Evolutionary conservation across 2,329 filamentous ascomycete species (phyloP), one percentile per base, ranked within the genome.

Genomic region (Allantophomopsis lycopodina): DNA sequence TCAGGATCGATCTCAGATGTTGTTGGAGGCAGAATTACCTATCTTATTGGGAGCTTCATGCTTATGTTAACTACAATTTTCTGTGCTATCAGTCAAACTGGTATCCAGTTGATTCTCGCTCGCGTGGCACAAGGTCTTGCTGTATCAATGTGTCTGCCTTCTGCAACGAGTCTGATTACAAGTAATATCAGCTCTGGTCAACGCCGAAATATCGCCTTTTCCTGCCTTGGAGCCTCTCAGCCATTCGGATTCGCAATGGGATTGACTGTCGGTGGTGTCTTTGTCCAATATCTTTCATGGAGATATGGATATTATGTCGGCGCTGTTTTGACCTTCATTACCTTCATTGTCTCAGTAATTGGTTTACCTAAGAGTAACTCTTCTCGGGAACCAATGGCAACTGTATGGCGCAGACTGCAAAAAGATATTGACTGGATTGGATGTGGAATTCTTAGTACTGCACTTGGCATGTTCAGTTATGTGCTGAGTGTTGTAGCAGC

Each of bases 351-450:
- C 10, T 46, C 44, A n/a, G 43, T 48, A 8, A 46, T 44, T 16
- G 41, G 37, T 3, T 43, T 51, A 37, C 48, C 47, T 1, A 17
- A 21, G 5, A 16, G 17, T 2, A 17, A 23, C 2, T 34, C 40
- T 32, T 31, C 37, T 14, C 14, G 16, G 12, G 35, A 36, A 20
- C 8, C 15, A 8, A 28, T 28, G 23, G 23, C 23, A 12, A 7
- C 20, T 23, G 8, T 18, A n/a, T 7, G 43, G 7, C 7, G 23
- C 4, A 40, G 47, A 15, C 30, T 50, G n/a, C 42, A 40, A 15
- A 42, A 37, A 2, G 63, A 71, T 4, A 67, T 74, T 34, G 70
- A 74, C 43, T 74, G 69, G 70, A 49, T 69, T 28, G 69, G 69
- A 0, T 65, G 65, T 6, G 16, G 58, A 0, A 55, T 72, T 18